Evolutionary conservation across 106 monocot species (phyloP).

Genomic region (Dioscorea zingiberensis): DNA sequence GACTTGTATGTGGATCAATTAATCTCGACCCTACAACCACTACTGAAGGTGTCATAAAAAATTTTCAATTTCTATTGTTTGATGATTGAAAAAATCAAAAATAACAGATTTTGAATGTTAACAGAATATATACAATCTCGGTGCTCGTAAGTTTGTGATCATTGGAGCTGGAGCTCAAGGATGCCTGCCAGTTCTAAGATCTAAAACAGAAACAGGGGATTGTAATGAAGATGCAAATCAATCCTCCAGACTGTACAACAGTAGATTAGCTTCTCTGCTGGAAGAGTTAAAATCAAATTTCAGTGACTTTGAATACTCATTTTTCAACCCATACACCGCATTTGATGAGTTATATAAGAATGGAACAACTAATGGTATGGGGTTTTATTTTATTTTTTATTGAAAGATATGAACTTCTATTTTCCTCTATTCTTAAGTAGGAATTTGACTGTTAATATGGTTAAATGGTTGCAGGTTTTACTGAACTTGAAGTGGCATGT

Average conservation of each 20-base stretch:
- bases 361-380: no score
- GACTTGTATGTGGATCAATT: conserved; percentile 36
- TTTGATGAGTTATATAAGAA: no score
- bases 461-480: conserved; percentile 20
- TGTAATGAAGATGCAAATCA: conserved; percentile 36
- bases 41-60: conserved; percentile 40
- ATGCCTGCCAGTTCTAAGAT: conserved; percentile 49
- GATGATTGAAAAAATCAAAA: no score
- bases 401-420: no score
- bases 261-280: conserved; percentile 23
- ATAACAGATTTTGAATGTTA: no score
- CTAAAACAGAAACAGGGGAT: conserved; percentile 12
- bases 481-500: conserved; percentile 44
- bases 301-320: conserved; percentile 39
- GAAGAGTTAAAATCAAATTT: conserved; percentile 22
- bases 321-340: conserved; percentile 27
- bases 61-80: no score
- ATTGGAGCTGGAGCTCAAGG: conserved; percentile 57
- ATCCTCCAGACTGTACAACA: conserved; percentile 17
- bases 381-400: no score
- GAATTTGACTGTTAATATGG: no score
- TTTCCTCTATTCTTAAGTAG: no score
- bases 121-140: conserved; percentile 55
- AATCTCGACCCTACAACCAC: conserved; percentile 20
- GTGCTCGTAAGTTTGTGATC: conserved; percentile 57